Percentiles rank a stretch among this genome's conserved stretches.
These are phyloP conservation scores for Cafeteria roenbergensis DNA, from an alignment of 108 stramenopile species.

Conservation along the genomic window DNA sequence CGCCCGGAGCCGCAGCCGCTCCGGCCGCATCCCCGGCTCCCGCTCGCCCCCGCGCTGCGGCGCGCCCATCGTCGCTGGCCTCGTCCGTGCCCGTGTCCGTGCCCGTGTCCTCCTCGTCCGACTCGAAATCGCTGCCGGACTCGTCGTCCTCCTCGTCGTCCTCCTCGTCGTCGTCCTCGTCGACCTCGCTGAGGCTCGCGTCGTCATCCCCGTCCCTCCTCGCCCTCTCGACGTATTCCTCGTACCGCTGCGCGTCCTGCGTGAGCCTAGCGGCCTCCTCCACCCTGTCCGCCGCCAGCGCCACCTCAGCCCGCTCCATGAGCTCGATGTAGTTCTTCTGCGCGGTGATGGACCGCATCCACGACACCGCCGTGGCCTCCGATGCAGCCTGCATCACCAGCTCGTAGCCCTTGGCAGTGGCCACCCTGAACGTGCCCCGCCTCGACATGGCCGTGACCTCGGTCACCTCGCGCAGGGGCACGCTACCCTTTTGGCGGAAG, in stretches of 20 bases:
- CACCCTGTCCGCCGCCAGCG: neutral
- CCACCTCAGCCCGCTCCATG: neutral
- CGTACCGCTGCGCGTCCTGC: neutral
- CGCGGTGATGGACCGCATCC: neutral
- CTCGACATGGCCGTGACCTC: neutral
- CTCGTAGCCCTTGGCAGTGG: neutral
- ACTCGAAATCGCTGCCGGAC: no score
- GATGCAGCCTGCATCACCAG: neutral
- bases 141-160: neutral
- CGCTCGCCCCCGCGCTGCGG: no score
- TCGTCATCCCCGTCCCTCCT: no score
- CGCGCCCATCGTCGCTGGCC: no score
- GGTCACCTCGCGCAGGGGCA: neutral
- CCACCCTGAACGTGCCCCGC: neutral
- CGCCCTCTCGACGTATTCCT: neutral
- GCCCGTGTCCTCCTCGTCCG: no score
- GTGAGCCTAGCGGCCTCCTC: neutral
- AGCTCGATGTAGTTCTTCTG: neutral
- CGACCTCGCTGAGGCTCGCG: neutral
- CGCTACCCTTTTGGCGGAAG: neutral
- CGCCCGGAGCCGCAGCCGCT: no score
- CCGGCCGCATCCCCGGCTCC: no score
- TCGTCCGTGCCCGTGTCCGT: no score
- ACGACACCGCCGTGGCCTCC: neutral
- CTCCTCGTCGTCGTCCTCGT: neutral